Evolutionary conservation across 257 asterid genomes (phyloP).

Genomic region (Salvia hispanica): DNA sequence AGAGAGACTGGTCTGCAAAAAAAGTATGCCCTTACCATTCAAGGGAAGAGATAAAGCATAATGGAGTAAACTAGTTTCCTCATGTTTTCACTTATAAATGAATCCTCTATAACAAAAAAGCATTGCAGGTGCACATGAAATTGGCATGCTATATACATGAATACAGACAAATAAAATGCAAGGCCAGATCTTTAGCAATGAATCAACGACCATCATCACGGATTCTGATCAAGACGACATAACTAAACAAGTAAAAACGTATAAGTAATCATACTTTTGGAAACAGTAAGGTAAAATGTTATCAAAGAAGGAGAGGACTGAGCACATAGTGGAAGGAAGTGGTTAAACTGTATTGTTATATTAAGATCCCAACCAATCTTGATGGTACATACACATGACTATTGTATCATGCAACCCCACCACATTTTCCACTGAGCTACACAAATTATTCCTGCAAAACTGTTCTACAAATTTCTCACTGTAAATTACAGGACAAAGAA

Average conservation of each 20-base stretch:
- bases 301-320: not conserved
- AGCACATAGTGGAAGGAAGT: conserved; percentile 29
- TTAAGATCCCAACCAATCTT: conserved; percentile 65
- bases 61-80: not conserved
- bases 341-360: conserved; percentile 59
- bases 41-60: conserved; percentile 12
- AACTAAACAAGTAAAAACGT: not conserved
- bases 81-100: not conserved
- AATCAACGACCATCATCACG: not conserved
- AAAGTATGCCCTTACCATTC: conserved; percentile 8
- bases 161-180: not conserved
- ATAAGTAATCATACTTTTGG: not conserved
- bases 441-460: conserved; percentile 92
- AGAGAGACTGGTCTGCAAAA: conserved; percentile 12
- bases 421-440: conserved; percentile 57
- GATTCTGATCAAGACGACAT: not conserved
- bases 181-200: not conserved
- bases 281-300: conserved; percentile 7
- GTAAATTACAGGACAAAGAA: conserved; percentile 77
- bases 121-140: too few relatives aligned
- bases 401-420: conserved; percentile 65
- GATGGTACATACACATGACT: conserved; percentile 72
- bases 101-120: too few relatives aligned
- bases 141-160: not conserved
- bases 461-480: conserved; percentile 62